These are phyloP conservation scores for Berkeleyomyces rouxiae DNA, from an alignment of 2,329 filamentous ascomycete genomes.

Conservation along the genomic window DNA sequence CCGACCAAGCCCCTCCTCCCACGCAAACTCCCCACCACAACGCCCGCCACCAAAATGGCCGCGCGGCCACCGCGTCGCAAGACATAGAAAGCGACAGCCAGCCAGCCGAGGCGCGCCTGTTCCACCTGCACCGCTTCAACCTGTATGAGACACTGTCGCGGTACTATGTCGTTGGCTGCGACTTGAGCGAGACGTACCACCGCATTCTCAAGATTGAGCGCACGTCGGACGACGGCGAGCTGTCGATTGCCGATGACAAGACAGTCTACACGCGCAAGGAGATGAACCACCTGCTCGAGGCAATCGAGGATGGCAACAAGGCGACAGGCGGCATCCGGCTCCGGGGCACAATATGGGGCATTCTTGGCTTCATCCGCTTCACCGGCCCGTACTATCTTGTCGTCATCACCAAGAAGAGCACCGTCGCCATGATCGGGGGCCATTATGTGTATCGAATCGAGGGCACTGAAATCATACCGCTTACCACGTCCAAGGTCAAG, in stretches of 20 bases:
- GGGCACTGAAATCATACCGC: constrained; percentile 74
- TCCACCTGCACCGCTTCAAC: constrained; percentile 74
- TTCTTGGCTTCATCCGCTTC: constrained; percentile 89
- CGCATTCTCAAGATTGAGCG: constrained; percentile 90
- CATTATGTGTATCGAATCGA: constrained; percentile 95
- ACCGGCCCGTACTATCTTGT: constrained; percentile 96
- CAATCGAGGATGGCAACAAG: constrained; percentile 90
- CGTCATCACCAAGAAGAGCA: constrained; percentile 85
- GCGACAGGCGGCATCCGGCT: constrained; percentile 77
- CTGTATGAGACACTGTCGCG: constrained; percentile 86
- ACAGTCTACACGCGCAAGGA: constrained; percentile 85
- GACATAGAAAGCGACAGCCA: no score
- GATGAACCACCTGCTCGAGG: constrained; percentile 82
- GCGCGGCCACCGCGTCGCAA: no score
- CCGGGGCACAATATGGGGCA: constrained; percentile 79
- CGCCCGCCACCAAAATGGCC: no score
- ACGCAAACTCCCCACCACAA: no score
- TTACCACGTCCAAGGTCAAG: constrained; percentile 62
- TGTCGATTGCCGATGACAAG: constrained; percentile 83
- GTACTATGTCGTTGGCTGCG: constrained; percentile 88
- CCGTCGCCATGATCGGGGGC: constrained; percentile 87
- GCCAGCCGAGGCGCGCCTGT: no score
- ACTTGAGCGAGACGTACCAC: constrained; percentile 76
- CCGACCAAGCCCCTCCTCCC: no score
- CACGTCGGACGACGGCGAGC: constrained; percentile 56